phyloP scores from a whole-genome alignment of 2,329 filamentous ascomycete genomes.

The Dryadomyces sulphureus region DNA sequence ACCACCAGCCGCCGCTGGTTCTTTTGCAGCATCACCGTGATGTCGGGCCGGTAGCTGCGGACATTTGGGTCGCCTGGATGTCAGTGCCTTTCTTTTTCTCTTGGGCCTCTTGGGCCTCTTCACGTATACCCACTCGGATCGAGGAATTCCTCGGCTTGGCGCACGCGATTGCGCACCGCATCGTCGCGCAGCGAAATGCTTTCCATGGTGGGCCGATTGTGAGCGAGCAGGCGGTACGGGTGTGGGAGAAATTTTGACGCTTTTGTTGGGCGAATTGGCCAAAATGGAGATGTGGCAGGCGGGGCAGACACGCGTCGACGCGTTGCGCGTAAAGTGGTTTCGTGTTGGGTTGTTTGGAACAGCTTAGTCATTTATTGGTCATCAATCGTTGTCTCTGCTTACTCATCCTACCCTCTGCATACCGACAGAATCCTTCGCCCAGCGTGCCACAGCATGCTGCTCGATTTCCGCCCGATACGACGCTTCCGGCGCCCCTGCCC shows the following conservation, averaged over 20 bases:
- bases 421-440: background rate
- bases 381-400: background rate
- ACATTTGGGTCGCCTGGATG: slow-evolving; percentile 33
- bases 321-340: slow-evolving; percentile 12
- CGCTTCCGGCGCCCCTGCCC: too few relatives aligned
- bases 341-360: background rate
- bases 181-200: slow-evolving; percentile 66
- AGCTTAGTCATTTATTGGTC: background rate
- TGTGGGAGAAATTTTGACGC: slow-evolving; percentile 2
- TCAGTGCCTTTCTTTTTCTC: background rate
- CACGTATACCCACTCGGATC: slow-evolving; percentile 53
- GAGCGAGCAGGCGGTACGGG: background rate
- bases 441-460: background rate
- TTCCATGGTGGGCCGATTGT: slow-evolving; percentile 39
- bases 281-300: background rate
- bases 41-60: slow-evolving; percentile 76
- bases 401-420: too few relatives aligned
- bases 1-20: slow-evolving; percentile 51
- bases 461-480: background rate
- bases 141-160: slow-evolving; percentile 80
- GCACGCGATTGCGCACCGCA: slow-evolving; percentile 68
- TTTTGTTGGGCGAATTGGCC: background rate
- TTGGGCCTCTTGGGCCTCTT: background rate
- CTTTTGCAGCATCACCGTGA: slow-evolving; percentile 61
- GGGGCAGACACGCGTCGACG: slow-evolving; percentile 9